A percentile compares a stretch with the other conserved stretches of the same genome.
These are phyloP conservation scores for Blepharisma undulans DNA, from an alignment of 169 alveolate genomes.

Conservation along the genomic window DNA sequence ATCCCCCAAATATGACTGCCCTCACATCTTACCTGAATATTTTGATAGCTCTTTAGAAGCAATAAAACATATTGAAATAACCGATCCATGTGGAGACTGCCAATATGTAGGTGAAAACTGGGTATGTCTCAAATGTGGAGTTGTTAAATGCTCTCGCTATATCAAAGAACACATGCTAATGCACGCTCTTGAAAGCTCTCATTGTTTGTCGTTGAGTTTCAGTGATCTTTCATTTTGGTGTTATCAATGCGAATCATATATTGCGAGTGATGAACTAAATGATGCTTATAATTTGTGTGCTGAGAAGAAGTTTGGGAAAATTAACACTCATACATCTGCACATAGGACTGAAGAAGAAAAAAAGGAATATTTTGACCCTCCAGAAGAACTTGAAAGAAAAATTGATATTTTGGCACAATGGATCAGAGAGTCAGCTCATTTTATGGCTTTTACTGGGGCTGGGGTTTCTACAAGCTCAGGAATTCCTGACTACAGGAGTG, in stretches of 20 bases:
- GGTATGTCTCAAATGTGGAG: conserved; percentile 79
- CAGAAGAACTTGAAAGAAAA: conserved; percentile 73
- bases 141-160: conserved; percentile 76
- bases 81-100: conserved; percentile 69
- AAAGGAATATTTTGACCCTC: conserved; percentile 75
- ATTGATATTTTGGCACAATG: conserved; percentile 56
- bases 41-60: conserved; percentile 46
- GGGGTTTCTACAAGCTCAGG: conserved; percentile 87
- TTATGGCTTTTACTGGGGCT: conserved; percentile 84
- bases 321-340: neutral
- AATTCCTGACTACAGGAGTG: conserved; percentile 84
- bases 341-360: conserved; percentile 57
- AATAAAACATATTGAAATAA: conserved; percentile 14
- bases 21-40: conserved; percentile 64
- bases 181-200: conserved; percentile 69
- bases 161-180: conserved; percentile 76
- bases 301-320: conserved; percentile 7
- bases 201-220: conserved; percentile 66
- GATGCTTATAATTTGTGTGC: neutral
- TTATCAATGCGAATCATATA: conserved; percentile 69
- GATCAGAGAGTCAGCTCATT: conserved; percentile 64
- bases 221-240: conserved; percentile 87
- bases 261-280: conserved; percentile 38
- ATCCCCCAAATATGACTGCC: conserved; percentile 75
- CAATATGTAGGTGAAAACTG: conserved; percentile 76